A percentile compares a stretch with the other conserved stretches of the same genome.
phyloP scores from a whole-genome alignment of 2,329 filamentous ascomycete species.

The Colletotrichum viniferum region DNA sequence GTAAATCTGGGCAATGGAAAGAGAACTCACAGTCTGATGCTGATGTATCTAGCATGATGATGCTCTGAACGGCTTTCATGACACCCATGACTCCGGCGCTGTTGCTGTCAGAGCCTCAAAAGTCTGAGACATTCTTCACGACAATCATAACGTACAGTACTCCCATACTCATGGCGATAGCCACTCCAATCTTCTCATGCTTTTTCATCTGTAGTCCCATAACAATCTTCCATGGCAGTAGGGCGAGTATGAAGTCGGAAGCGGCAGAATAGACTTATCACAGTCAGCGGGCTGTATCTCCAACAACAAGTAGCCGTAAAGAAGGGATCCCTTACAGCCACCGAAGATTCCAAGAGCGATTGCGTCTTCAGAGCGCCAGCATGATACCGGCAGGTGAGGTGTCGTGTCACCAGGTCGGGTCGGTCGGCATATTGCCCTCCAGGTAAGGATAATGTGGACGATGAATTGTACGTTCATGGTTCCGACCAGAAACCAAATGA shows the following conservation, averaged over 20 bases:
- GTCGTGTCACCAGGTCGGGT: not conserved
- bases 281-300: not conserved
- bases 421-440: not conserved
- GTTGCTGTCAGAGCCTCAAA: rapidly evolving
- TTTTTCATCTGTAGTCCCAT: constrained; percentile 35
- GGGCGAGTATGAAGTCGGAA: constrained; percentile 25
- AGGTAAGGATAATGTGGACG: not conserved
- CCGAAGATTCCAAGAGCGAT: not conserved
- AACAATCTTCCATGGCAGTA: constrained; percentile 34
- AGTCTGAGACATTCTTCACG: not conserved
- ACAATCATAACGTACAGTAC: constrained; percentile 22
- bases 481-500: constrained; percentile 29
- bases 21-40: constrained; percentile 19
- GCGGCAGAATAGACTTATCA: not conserved
- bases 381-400: not conserved
- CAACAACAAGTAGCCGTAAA: not conserved
- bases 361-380: not conserved
- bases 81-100: constrained; percentile 14
- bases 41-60: constrained; percentile 17
- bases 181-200: constrained; percentile 36
- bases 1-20: rapidly evolving
- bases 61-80: constrained; percentile 26
- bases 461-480: constrained; percentile 17
- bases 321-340: not conserved
- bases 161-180: constrained; percentile 38